phyloP scores from a whole-genome alignment of 1,284 basidiomycete genomes.

The Marasmius oreades region DNA sequence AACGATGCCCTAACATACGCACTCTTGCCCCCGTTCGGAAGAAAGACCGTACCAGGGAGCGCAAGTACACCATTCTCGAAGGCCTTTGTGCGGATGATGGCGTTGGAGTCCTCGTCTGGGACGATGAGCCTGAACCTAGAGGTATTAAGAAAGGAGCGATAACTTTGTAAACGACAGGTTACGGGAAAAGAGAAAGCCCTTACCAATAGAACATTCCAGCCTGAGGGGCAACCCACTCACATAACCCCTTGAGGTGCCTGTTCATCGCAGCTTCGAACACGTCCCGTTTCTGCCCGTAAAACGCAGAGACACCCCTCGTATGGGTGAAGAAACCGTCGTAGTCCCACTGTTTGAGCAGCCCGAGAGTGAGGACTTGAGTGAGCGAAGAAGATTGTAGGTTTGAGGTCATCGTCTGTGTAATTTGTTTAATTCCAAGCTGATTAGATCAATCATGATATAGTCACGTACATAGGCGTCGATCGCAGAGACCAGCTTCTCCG shows the following conservation, averaged over 20 bases:
- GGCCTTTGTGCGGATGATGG: slow-evolving; percentile 78
- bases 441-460: slow-evolving; percentile 23
- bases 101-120: slow-evolving; percentile 65
- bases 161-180: slow-evolving; percentile 8
- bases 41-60: slow-evolving; percentile 79
- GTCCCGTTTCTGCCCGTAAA: slow-evolving; percentile 80
- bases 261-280: slow-evolving; percentile 77
- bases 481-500: slow-evolving; percentile 66
- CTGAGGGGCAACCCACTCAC: slow-evolving; percentile 79
- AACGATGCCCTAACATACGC: slow-evolving; percentile 65
- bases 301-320: slow-evolving; percentile 65
- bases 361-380: slow-evolving; percentile 72
- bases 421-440: neutral
- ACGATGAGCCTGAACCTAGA: slow-evolving; percentile 67
- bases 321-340: slow-evolving; percentile 78
- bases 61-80: slow-evolving; percentile 83
- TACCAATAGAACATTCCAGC: slow-evolving; percentile 93
- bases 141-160: too few relatives aligned
- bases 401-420: slow-evolving; percentile 64
- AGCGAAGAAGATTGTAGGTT: slow-evolving; percentile 82
- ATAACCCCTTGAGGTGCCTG: slow-evolving; percentile 60
- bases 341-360: slow-evolving; percentile 76
- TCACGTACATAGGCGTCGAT: slow-evolving; percentile 67
- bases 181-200: slow-evolving; percentile 6
- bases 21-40: slow-evolving; percentile 65